Conservation (phyloP, 2,329 filamentous ascomycete species). For the Monilinia fructicola region DNA sequence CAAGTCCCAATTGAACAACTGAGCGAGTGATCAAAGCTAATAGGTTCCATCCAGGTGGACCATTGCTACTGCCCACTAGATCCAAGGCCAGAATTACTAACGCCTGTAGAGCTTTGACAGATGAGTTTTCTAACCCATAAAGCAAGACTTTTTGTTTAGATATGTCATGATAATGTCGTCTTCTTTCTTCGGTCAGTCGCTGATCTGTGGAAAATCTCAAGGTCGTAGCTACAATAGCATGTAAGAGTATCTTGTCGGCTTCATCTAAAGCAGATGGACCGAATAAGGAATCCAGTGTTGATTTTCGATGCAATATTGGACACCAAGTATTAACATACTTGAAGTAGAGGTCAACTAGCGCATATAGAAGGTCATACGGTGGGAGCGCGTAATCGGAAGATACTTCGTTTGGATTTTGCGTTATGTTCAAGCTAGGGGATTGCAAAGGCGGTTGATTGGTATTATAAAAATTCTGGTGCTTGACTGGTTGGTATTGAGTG, state of each 20-base stretch:
- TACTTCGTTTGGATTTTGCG: constrained; percentile 47
- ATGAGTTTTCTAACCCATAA: constrained; percentile 86
- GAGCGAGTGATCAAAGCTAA: constrained; percentile 85
- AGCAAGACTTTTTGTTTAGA: constrained; percentile 85
- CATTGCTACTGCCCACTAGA: constrained; percentile 81
- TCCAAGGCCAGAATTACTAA: constrained; percentile 84
- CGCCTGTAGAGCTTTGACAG: constrained; percentile 83
- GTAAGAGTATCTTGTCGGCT: constrained; percentile 76
- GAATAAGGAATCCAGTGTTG: constrained; percentile 79
- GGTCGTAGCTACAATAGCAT: constrained; percentile 86
- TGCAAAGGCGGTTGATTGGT: constrained; percentile 47
- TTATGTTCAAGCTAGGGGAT: constrained; percentile 58
- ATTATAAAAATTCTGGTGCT: constrained; percentile 41
- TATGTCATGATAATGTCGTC: constrained; percentile 72
- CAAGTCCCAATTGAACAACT: constrained; percentile 82
- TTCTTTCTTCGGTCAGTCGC: constrained; percentile 69
- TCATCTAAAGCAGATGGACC: constrained; percentile 74
- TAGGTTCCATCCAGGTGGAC: constrained; percentile 88
- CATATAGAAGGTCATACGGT: constrained; percentile 71
- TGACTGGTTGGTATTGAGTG: constrained; percentile 32
- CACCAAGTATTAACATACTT: constrained; percentile 83
- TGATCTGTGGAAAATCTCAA: constrained; percentile 78
- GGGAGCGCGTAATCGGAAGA: constrained; percentile 66
- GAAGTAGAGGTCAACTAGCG: constrained; percentile 73
- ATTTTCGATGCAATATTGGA: constrained; percentile 82